These are phyloP conservation scores for Pholiota molesta DNA, from an alignment of 768 basidiomycete species.

Conservation along the genomic window DNA sequence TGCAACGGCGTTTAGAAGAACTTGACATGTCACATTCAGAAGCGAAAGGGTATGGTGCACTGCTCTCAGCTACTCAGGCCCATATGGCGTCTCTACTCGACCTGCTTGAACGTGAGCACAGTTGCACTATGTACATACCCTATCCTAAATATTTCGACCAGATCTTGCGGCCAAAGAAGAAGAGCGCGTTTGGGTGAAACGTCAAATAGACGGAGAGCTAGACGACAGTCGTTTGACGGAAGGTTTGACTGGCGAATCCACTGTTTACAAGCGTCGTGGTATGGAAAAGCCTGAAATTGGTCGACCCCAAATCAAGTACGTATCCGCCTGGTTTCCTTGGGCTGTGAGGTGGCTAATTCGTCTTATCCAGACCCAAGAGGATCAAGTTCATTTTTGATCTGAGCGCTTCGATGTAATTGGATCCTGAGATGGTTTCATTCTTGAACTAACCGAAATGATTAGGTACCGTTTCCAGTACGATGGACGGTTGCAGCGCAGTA, in stretches of 20 bases:
- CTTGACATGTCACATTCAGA: conserved; percentile 60
- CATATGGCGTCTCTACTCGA: conserved; percentile 64
- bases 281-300: conserved; percentile 73
- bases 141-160: conserved; percentile 22
- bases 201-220: conserved; percentile 71
- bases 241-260: conserved; percentile 67
- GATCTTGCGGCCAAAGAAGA: conserved; percentile 71
- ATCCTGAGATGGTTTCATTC: background rate
- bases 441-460: background rate
- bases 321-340: background rate
- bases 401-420: conserved; percentile 63
- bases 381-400: conserved; percentile 73
- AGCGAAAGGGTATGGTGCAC: conserved; percentile 56
- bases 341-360: background rate
- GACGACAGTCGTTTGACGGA: conserved; percentile 69
- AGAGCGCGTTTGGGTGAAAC: conserved; percentile 72
- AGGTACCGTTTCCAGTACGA: conserved; percentile 79
- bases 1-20: conserved; percentile 62
- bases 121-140: background rate
- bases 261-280: conserved; percentile 70
- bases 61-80: conserved; percentile 56
- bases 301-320: conserved; percentile 67
- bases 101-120: conserved; percentile 60
- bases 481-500: conserved; percentile 61
- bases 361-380: conserved; percentile 54